phyloP scores from a whole-genome alignment of 305 asterid species.

The Fraxinus latifolia region DNA sequence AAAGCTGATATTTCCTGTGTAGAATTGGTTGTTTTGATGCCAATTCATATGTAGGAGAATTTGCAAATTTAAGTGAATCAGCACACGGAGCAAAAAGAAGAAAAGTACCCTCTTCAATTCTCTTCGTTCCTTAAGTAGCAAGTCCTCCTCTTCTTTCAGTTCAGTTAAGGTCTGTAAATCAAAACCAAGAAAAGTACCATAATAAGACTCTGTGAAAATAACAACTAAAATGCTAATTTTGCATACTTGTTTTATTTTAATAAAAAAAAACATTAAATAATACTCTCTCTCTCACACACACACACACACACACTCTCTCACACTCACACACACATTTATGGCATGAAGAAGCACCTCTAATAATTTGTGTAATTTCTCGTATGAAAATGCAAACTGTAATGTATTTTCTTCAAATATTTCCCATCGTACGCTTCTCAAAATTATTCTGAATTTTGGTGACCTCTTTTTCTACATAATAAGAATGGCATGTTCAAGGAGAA shows the following conservation, averaged over 20 bases:
- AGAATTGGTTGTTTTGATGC: not conserved
- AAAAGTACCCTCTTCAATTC: slow-evolving; percentile 62
- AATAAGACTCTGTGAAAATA: not conserved
- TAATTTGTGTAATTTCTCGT: not conserved
- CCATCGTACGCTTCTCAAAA: not conserved
- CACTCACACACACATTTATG: not conserved
- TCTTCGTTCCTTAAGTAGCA: slow-evolving; percentile 61
- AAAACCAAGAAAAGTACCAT: not conserved
- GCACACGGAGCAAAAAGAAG: not conserved
- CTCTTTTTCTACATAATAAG: not conserved
- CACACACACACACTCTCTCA: too few relatives aligned
- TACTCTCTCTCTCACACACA: too few relatives aligned
- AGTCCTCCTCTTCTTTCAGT: slow-evolving; percentile 62
- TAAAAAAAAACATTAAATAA: not conserved
- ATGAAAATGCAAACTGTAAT: not conserved
- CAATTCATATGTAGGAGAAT: not conserved
- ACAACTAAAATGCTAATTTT: not conserved
- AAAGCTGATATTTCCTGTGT: slow-evolving; percentile 55
- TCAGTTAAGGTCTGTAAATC: slow-evolving; percentile 60
- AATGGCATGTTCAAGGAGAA: not conserved
- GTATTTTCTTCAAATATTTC: not conserved
- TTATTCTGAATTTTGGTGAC: not conserved
- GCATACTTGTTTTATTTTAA: not conserved
- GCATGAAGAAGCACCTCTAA: not conserved
- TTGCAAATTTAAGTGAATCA: not conserved